A percentile compares a stretch with the other conserved stretches of the same genome.
These are phyloP conservation scores for Colletotrichum chrysophilum DNA, from an alignment of 2,329 filamentous ascomycete genomes.

Conservation along the genomic window DNA sequence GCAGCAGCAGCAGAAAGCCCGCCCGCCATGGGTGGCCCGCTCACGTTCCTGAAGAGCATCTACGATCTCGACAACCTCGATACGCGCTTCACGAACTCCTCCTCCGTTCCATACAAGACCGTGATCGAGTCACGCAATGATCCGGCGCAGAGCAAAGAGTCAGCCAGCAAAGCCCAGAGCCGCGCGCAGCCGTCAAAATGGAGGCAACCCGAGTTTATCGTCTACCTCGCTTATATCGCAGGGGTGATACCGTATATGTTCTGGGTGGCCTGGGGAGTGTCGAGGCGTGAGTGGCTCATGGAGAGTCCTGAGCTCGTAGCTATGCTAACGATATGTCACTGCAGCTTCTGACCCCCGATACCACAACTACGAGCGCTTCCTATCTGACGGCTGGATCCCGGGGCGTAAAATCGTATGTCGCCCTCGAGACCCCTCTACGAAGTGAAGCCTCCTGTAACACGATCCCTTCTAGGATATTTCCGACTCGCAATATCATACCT, in stretches of 20 bases:
- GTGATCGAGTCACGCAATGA: slow-evolving; percentile 54
- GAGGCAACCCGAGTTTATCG: slow-evolving; percentile 83
- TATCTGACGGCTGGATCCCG: slow-evolving; percentile 88
- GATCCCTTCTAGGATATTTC: slow-evolving; percentile 78
- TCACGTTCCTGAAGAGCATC: slow-evolving; percentile 53
- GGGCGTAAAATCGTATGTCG: slow-evolving; percentile 81
- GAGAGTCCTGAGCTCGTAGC: background rate
- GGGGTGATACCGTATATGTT: slow-evolving; percentile 84
- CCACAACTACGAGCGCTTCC: slow-evolving; percentile 69
- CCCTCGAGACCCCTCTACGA: background rate
- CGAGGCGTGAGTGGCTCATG: slow-evolving; percentile 64
- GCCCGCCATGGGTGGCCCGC: slow-evolving; percentile 42
- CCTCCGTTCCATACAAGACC: slow-evolving; percentile 69
- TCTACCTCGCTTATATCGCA: slow-evolving; percentile 76
- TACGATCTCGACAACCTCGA: slow-evolving; percentile 70
- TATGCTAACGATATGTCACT: background rate
- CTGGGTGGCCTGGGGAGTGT: slow-evolving; percentile 86
- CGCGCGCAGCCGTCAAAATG: slow-evolving; percentile 73
- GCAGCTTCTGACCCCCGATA: slow-evolving; percentile 84
- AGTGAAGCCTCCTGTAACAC: background rate
- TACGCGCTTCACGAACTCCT: slow-evolving; percentile 70
- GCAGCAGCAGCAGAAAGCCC: background rate
- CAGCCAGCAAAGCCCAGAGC: slow-evolving; percentile 46
- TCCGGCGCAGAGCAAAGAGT: slow-evolving; percentile 40
- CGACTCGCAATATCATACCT: slow-evolving; percentile 84